phyloP scores from a whole-genome alignment of 768 basidiomycete species.

The Agaricus subrufescens region DNA sequence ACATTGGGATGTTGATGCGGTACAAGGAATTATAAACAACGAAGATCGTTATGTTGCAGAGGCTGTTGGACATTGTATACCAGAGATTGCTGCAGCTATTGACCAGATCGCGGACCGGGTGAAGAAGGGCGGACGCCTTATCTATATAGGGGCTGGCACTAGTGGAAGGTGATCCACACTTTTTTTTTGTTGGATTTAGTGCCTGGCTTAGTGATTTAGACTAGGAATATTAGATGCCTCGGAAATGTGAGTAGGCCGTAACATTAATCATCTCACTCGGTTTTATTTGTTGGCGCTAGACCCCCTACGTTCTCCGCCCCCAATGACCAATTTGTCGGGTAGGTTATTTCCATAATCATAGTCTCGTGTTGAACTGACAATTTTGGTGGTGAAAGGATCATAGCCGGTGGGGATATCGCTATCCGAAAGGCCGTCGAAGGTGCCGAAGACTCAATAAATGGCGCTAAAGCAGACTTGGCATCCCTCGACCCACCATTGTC shows the following conservation, averaged over 20 bases:
- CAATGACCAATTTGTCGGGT: conserved; percentile 20
- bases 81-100: conserved; percentile 23
- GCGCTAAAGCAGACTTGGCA: conserved; percentile 20
- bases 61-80: conserved; percentile 22
- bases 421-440: conserved; percentile 24
- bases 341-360: not conserved
- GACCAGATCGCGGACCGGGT: conserved; percentile 25
- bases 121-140: conserved; percentile 22
- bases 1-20: not conserved
- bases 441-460: conserved; percentile 27
- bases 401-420: conserved; percentile 25
- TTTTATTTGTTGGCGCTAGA: conserved; percentile 7
- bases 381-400: conserved; percentile 10
- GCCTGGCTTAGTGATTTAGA: not conserved
- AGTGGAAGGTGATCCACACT: conserved; percentile 23
- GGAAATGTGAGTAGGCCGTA: conserved; percentile 17
- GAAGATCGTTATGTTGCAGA: conserved; percentile 22
- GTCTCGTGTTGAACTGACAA: not conserved
- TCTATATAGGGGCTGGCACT: conserved; percentile 32
- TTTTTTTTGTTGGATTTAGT: not conserved
- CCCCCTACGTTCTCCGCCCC: conserved; percentile 24
- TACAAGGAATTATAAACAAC: conserved; percentile 24
- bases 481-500: conserved; percentile 19
- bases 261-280: not conserved
- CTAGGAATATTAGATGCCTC: conserved; percentile 29